phyloP scores from a whole-genome alignment of 108 stramenopile genomes.

The Discostella stelligeroides region DNA sequence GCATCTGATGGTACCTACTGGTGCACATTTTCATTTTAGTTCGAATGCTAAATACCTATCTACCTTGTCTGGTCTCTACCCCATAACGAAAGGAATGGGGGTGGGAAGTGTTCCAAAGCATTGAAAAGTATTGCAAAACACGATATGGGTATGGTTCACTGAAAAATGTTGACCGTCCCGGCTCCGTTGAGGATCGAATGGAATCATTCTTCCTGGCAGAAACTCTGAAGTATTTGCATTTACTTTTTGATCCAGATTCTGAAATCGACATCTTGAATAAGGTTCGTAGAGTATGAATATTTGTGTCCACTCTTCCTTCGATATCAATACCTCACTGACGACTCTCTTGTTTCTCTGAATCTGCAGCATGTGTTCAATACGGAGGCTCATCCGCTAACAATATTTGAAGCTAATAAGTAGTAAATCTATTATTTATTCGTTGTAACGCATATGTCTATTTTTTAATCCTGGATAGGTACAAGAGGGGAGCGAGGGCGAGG shows the following conservation, averaged over 20 bases:
- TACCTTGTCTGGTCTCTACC: slow-evolving; percentile 42
- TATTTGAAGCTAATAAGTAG: no score
- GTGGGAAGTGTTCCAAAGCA: slow-evolving; percentile 94
- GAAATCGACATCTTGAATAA: slow-evolving; percentile 80
- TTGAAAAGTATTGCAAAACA: slow-evolving; percentile 88
- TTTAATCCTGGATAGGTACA: no score
- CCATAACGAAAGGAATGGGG: slow-evolving; percentile 81
- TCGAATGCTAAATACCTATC: no score
- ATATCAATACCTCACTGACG: neutral
- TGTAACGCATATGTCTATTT: no score
- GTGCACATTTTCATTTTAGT: no score
- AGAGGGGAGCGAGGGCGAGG: no score
- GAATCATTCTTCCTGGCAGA: slow-evolving; percentile 97
- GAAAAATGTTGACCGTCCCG: slow-evolving; percentile 62
- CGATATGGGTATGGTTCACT: slow-evolving; percentile 78
- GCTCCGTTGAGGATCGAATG: slow-evolving; percentile 79
- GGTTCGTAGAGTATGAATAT: slow-evolving; percentile 10
- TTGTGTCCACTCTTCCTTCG: neutral
- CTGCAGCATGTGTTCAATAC: slow-evolving; percentile 93
- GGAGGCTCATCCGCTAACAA: slow-evolving; percentile 92
- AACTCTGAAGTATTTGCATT: slow-evolving; percentile 95
- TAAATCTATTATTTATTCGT: no score
- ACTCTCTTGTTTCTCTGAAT: slow-evolving; percentile 7
- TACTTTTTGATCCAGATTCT: slow-evolving; percentile 93
- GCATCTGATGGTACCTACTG: neutral